These are phyloP conservation scores for Castanea crenata DNA, from an alignment of 306 rosid genomes.

Conservation along the genomic window DNA sequence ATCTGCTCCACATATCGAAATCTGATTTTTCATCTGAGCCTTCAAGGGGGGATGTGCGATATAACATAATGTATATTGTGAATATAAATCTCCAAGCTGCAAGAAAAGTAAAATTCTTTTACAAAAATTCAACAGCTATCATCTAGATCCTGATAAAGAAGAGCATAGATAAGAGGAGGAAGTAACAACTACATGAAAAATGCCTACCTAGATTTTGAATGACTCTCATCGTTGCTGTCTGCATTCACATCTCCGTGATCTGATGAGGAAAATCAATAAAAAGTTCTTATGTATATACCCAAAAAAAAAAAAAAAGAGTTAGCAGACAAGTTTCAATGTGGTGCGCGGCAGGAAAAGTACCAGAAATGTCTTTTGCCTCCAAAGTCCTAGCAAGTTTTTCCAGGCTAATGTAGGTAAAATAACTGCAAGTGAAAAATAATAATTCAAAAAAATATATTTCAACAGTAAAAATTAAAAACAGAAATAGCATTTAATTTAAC, in stretches of 20 bases:
- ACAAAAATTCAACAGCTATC: background rate
- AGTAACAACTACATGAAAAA: constrained; percentile 8
- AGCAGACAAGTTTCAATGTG: background rate
- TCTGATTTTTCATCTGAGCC: constrained; percentile 44
- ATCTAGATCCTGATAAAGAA: background rate
- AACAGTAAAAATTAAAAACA: background rate
- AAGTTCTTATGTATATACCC: constrained; percentile 2
- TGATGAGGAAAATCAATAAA: constrained; percentile 23
- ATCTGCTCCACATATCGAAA: constrained; percentile 66
- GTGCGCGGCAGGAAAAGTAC: constrained; percentile 35
- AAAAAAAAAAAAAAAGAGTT: constrained; percentile 13
- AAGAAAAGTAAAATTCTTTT: background rate
- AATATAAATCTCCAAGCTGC: constrained; percentile 57
- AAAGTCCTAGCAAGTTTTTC: constrained; percentile 56
- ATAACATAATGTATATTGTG: constrained; percentile 53
- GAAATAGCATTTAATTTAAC: background rate
- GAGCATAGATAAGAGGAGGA: constrained; percentile 6
- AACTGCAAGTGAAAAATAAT: constrained; percentile 45
- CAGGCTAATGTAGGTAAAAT: constrained; percentile 79
- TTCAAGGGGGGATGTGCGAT: constrained; percentile 53
- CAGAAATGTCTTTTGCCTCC: constrained; percentile 50
- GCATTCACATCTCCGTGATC: constrained; percentile 33
- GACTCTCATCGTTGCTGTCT: constrained; percentile 33
- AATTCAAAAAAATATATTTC: constrained; percentile 7
- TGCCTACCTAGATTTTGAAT: constrained; percentile 52